Conservation (phyloP, 2,329 filamentous ascomycete species). For the Rasamsonia emersonii region DNA sequence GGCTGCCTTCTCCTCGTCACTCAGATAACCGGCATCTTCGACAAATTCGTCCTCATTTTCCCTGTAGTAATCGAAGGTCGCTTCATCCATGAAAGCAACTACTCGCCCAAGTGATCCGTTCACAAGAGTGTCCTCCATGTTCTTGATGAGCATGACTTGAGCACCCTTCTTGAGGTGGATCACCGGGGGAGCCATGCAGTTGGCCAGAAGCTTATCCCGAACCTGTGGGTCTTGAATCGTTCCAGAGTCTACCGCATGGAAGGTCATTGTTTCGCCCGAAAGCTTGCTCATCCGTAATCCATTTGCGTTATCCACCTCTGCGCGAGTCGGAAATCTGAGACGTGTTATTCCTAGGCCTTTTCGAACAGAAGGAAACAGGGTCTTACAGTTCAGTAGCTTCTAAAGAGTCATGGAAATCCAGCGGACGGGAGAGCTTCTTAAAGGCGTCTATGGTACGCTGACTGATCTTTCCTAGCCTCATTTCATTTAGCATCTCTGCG, state of each 20-base stretch:
- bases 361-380: conserved; percentile 1
- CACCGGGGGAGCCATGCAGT: conserved; percentile 83
- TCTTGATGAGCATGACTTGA: conserved; percentile 99
- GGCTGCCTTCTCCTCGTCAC: conserved; percentile 33
- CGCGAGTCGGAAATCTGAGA: conserved; percentile 71
- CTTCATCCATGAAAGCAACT: conserved; percentile 66
- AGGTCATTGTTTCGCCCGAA: conserved; percentile 58
- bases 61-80: conserved; percentile 51
- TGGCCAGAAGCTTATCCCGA: conserved; percentile 69
- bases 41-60: conserved; percentile 50
- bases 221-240: conserved; percentile 54
- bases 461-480: conserved; percentile 78
- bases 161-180: conserved; percentile 82
- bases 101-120: conserved; percentile 91
- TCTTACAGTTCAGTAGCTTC: conserved; percentile 74
- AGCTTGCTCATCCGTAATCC: conserved; percentile 62
- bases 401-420: conserved; percentile 64
- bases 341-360: conserved; percentile 15
- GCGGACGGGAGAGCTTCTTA: conserved; percentile 59
- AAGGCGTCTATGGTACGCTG: conserved; percentile 71
- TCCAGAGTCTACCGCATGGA: conserved; percentile 67
- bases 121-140: conserved; percentile 86
- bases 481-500: conserved; percentile 93
- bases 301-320: conserved; percentile 85
- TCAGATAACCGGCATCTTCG: conserved; percentile 39